These are phyloP conservation scores for Allium cepa DNA, from an alignment of 106 monocot species.

Conservation along the genomic window DNA sequence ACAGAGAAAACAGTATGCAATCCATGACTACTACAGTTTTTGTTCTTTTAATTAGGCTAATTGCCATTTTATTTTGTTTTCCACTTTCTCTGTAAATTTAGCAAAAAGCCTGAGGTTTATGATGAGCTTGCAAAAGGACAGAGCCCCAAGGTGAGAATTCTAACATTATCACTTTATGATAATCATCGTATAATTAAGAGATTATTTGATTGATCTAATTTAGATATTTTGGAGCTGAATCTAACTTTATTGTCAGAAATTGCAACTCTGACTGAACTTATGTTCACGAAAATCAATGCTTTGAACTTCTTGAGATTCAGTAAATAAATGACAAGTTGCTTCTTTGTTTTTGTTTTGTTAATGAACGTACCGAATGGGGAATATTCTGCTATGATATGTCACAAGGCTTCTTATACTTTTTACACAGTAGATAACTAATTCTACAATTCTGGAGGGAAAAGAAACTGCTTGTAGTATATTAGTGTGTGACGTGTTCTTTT, in stretches of 20 bases:
- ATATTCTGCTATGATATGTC: too few relatives aligned
- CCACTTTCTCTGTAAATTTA: conserved; percentile 7
- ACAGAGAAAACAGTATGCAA: background rate
- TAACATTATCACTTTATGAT: background rate
- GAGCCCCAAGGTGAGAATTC: conserved; percentile 41
- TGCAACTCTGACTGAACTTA: background rate
- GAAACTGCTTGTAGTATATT: background rate
- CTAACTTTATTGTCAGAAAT: background rate
- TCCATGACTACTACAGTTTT: background rate
- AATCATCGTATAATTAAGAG: background rate
- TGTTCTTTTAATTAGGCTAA: background rate
- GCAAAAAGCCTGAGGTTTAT: conserved; percentile 66
- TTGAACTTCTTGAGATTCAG: background rate
- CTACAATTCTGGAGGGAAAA: too few relatives aligned
- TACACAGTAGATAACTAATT: background rate
- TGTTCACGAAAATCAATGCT: background rate
- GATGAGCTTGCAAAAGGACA: conserved; percentile 36
- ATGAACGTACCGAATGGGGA: background rate
- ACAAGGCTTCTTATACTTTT: background rate
- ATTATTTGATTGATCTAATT: background rate
- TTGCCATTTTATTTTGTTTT: background rate
- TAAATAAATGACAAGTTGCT: background rate
- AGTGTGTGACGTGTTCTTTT: background rate
- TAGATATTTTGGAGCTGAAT: background rate
- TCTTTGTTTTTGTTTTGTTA: background rate